Evolutionary conservation across 2,329 filamentous ascomycete genomes (phyloP), one percentile per base, ranked within the genome.

Genomic region (Claviceps monticola): DNA sequence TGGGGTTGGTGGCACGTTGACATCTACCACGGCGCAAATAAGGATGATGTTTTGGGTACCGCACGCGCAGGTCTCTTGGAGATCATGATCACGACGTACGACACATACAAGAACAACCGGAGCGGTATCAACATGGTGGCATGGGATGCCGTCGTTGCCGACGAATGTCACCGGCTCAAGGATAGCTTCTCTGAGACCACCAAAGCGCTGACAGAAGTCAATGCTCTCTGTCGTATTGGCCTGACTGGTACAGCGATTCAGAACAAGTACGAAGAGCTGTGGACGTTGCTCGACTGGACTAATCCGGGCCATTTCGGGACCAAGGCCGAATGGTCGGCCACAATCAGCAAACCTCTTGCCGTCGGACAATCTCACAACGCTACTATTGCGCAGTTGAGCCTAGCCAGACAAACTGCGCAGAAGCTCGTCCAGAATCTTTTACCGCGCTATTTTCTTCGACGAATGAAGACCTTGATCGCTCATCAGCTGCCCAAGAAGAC

Each of bases 1-100:
- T 98, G 93, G 93, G 93, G 93, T 0, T 98, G 88, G 86, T 98
- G 93, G 93, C 82, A 90, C 56, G 75, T 87, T 9, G 88, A 94
- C 59, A 69, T 82, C 1, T 97, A 84, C 57, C 90, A 96, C 61
- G 90, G 89, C 8, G 26, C 61, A 1, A 63, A 66, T 37, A 81
- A 89, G 60, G 83, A 86, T 29, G 80, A 84, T 46, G 81, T 85
- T 1, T 71, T 95, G 2, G 74, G 81, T 44, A 79, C 87, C 1
- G 89, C 89, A 2, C 75, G 76, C 45, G 80, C 83, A 3, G 93
- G 93, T 0, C 78, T 85, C 49, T 67, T 90, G 1, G 93, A 98
- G 67, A 82, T 97, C 55, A 83, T 97, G 78, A 86, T 98, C 55
- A 97, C 91, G 0, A 97, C 93, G 0, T 97, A 97, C 63, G 78